These are phyloP conservation scores for Dictyostelium brefeldianum DNA, from an alignment of 78 protist genomes.

Conservation along the genomic window DNA sequence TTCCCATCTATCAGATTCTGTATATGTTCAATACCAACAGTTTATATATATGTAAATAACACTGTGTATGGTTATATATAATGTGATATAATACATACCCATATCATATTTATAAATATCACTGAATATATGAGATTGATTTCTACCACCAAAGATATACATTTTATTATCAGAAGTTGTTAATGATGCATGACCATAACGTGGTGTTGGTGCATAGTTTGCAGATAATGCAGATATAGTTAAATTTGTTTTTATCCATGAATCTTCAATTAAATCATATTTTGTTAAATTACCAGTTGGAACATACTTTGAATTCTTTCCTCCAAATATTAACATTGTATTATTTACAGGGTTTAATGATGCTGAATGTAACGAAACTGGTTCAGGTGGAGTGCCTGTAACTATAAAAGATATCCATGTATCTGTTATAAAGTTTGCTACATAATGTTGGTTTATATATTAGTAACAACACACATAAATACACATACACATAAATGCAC, in stretches of 20 bases:
- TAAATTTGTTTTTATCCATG: constrained; percentile 7
- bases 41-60: constrained; percentile 3
- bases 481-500: no score
- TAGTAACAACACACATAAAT: no score
- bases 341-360: constrained; percentile 47
- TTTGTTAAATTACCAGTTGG: not conserved
- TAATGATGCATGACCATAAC: constrained; percentile 45
- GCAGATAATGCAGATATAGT: not conserved
- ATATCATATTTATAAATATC: constrained; percentile 66
- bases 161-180: constrained; percentile 26
- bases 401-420: constrained; percentile 50
- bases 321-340: constrained; percentile 63
- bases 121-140: not conserved
- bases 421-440: constrained; percentile 60
- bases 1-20: constrained; percentile 39
- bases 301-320: not conserved
- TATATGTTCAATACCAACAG: not conserved
- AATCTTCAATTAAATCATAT: constrained; percentile 45
- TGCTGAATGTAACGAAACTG: constrained; percentile 43
- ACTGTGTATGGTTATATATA: not conserved
- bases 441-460: not conserved
- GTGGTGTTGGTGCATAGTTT: constrained; percentile 8
- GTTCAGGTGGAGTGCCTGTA: constrained; percentile 13
- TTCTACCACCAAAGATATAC: constrained; percentile 71
- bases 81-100: not conserved